These are phyloP conservation scores for Penicillium sp. DNA, from an alignment of 2,329 filamentous ascomycete species.

Conservation along the genomic window DNA sequence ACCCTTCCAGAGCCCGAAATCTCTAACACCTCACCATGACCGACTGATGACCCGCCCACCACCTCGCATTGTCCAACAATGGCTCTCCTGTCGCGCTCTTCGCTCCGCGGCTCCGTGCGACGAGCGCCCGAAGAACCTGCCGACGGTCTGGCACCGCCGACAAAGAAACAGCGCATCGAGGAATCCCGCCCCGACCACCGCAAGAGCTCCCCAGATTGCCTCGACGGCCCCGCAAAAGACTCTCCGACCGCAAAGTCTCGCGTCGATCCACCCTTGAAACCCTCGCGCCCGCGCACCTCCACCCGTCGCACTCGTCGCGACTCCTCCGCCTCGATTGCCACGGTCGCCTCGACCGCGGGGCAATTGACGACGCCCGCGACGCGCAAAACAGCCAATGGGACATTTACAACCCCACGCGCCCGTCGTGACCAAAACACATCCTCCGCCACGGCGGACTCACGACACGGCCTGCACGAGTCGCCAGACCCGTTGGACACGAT, in stretches of 20 bases:
- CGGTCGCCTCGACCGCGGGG: constrained; percentile 10
- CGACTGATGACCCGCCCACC: constrained; percentile 7
- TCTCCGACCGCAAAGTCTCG: constrained; percentile 3
- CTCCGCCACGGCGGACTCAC: constrained; percentile 9
- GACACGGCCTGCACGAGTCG: constrained; percentile 19
- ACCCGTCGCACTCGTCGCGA: constrained; percentile 13
- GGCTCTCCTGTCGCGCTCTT: constrained; percentile 35
- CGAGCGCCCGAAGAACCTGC: constrained; percentile 25
- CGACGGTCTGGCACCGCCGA: constrained; percentile 20
- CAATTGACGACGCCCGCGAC: constrained; percentile 15
- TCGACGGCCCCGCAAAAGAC: constrained; percentile 26
- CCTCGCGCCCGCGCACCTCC: constrained; percentile 17
- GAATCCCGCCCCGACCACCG: constrained; percentile 24
- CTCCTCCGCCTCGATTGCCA: constrained; percentile 17
- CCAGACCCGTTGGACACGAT: constrained; percentile 29
- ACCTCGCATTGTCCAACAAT: constrained; percentile 22
- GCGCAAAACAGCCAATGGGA: constrained; percentile 16
- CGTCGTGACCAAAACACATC: constrained; percentile 12
- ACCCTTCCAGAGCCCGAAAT: neutral
- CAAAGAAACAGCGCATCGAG: constrained; percentile 27
- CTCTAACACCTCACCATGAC: constrained; percentile 23
- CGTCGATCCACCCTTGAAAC: constrained; percentile 11
- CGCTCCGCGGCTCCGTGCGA: constrained; percentile 35
- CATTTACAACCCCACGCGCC: constrained; percentile 9
- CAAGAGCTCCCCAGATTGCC: constrained; percentile 34